These are phyloP conservation scores for Diphasiastrum complanatum DNA, from an alignment of 83 land plant species.

Conservation along the genomic window DNA sequence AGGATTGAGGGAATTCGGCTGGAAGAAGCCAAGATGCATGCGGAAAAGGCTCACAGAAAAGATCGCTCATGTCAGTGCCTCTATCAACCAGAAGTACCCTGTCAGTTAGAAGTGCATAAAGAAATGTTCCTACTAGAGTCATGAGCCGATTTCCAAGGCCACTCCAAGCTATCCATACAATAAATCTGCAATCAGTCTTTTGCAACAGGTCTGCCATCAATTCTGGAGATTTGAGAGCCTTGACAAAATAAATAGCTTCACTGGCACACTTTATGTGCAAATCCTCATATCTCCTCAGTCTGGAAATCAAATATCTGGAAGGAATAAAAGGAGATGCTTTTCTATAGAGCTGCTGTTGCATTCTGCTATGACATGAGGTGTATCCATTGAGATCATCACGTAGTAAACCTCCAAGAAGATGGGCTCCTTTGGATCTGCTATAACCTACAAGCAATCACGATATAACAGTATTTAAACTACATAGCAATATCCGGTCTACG, in stretches of 20 bases:
- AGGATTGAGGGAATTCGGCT: slow-evolving; percentile 38
- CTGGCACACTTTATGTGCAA: slow-evolving; percentile 67
- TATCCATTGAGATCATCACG: neutral
- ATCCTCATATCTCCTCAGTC: slow-evolving; percentile 66
- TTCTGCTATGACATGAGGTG: neutral
- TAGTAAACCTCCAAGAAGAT: neutral
- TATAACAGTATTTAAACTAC: no score
- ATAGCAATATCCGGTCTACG: no score
- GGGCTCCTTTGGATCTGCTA: no score
- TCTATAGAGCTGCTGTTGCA: slow-evolving; percentile 20
- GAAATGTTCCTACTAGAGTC: slow-evolving; percentile 59
- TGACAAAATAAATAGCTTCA: slow-evolving; percentile 40
- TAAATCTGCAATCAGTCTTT: slow-evolving; percentile 53
- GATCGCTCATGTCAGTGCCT: slow-evolving; percentile 47
- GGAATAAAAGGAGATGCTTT: slow-evolving; percentile 35
- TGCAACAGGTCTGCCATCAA: no score
- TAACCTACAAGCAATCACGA: no score
- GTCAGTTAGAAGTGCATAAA: slow-evolving; percentile 75
- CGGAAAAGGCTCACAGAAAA: slow-evolving; percentile 90
- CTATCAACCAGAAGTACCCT: slow-evolving; percentile 65
- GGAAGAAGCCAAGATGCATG: slow-evolving; percentile 67
- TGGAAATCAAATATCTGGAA: slow-evolving; percentile 48
- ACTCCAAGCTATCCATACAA: slow-evolving; percentile 80
- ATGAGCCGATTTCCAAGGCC: slow-evolving; percentile 84
- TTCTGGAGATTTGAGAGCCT: slow-evolving; percentile 9